Conservation (phyloP, 306 rosid genomes). For the Sesbania bispinosa region DNA sequence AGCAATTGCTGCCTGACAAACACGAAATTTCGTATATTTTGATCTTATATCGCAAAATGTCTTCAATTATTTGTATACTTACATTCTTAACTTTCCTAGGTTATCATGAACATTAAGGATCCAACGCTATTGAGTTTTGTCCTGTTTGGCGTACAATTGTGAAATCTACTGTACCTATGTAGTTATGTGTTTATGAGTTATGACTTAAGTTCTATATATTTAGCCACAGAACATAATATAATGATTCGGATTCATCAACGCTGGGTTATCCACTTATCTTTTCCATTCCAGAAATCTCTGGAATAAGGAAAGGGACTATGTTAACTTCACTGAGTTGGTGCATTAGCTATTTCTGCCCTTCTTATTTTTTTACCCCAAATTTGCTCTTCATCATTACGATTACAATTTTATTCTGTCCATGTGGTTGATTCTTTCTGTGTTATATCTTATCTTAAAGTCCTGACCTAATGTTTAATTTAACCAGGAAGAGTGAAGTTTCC, state of each 20-base stretch:
- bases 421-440: constrained; percentile 5
- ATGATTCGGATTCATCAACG: not conserved
- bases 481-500: constrained; percentile 95
- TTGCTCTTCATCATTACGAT: not conserved
- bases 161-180: not conserved
- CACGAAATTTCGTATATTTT: constrained; percentile 18
- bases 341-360: constrained; percentile 7
- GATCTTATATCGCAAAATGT: not conserved
- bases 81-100: not conserved
- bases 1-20: constrained; percentile 8
- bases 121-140: constrained; percentile 29
- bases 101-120: not conserved
- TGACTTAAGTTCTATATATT: not conserved
- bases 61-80: not conserved
- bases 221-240: not conserved
- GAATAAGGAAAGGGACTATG: constrained; percentile 13
- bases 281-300: constrained; percentile 15
- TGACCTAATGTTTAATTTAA: constrained; percentile 23
- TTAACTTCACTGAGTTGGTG: constrained; percentile 29
- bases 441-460: not conserved
- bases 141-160: not conserved
- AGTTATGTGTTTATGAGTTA: not conserved
- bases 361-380: not conserved
- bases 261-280: not conserved
- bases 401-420: not conserved